A percentile compares a stretch with the other conserved stretches of the same genome.
phyloP scores from a whole-genome alignment of 768 basidiomycete species.

The Chiua virens region DNA sequence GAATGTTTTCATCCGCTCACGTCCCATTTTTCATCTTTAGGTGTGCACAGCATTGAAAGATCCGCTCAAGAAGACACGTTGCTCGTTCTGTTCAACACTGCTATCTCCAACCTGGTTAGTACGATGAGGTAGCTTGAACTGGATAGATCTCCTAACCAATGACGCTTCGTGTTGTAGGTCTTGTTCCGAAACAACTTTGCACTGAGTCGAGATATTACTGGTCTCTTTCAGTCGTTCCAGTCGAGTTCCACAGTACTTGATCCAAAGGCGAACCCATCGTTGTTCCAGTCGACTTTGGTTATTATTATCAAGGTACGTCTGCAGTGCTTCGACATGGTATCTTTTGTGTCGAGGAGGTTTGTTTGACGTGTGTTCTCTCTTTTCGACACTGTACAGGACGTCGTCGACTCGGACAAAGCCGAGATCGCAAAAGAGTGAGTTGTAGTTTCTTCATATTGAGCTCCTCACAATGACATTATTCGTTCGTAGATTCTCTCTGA shows the following conservation, averaged over 20 bases:
- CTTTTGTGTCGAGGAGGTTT: fast-evolving
- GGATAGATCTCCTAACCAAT: background rate
- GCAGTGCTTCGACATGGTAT: background rate
- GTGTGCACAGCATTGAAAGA: constrained; percentile 63
- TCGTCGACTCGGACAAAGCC: constrained; percentile 57
- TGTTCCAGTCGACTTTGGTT: constrained; percentile 58
- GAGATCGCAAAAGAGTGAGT: constrained; percentile 60
- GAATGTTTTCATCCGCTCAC: too few species aligned
- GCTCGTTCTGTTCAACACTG: constrained; percentile 63
- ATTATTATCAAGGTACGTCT: constrained; percentile 59
- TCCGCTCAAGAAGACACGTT: constrained; percentile 64
- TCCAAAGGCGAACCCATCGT: constrained; percentile 53
- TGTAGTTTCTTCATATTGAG: background rate
- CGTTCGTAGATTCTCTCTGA: constrained; percentile 47
- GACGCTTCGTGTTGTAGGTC: constrained; percentile 38
- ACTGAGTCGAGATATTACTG: constrained; percentile 56
- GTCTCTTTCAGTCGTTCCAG: constrained; percentile 62
- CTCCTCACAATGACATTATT: background rate
- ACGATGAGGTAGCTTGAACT: constrained; percentile 26
- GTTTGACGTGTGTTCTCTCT: background rate
- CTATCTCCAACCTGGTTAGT: constrained; percentile 60
- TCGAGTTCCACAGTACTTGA: constrained; percentile 58
- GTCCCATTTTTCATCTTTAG: constrained; percentile 25
- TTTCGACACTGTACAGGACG: constrained; percentile 50
- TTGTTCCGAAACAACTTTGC: constrained; percentile 68